These are phyloP conservation scores for Gremmenia infestans DNA, from an alignment of 2,329 filamentous ascomycete species.

Conservation along the genomic window DNA sequence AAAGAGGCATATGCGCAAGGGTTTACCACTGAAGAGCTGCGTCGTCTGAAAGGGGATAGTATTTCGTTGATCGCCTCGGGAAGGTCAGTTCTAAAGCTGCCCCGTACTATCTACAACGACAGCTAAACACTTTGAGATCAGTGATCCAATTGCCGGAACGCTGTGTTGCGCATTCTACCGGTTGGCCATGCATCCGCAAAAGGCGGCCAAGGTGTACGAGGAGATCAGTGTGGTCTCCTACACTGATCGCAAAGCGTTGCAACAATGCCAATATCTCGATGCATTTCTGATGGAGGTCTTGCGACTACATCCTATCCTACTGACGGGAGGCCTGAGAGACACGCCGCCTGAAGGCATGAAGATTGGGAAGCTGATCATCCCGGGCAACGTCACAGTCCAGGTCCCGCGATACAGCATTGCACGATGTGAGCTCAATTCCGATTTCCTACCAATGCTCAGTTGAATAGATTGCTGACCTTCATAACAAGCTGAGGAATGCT, in stretches of 20 bases:
- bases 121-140: background rate
- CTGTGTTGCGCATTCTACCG: background rate
- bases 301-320: background rate
- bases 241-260: background rate
- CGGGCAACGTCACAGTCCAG: background rate
- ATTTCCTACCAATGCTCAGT: background rate
- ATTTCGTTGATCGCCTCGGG: background rate
- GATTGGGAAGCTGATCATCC: background rate
- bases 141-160: background rate
- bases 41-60: background rate
- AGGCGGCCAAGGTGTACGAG: background rate
- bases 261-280: background rate
- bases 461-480: background rate
- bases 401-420: background rate
- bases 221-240: background rate
- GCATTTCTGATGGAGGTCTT: background rate
- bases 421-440: background rate
- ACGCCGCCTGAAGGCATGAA: background rate
- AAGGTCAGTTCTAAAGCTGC: background rate
- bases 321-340: background rate
- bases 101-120: background rate
- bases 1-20: background rate
- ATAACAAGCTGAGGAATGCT: background rate
- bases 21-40: background rate
- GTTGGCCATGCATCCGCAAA: background rate